A percentile compares a stretch with the other conserved stretches of the same genome.
These are phyloP conservation scores for Cryptosporidium parvum DNA, from an alignment of 169 alveolate genomes.

Conservation along the genomic window DNA sequence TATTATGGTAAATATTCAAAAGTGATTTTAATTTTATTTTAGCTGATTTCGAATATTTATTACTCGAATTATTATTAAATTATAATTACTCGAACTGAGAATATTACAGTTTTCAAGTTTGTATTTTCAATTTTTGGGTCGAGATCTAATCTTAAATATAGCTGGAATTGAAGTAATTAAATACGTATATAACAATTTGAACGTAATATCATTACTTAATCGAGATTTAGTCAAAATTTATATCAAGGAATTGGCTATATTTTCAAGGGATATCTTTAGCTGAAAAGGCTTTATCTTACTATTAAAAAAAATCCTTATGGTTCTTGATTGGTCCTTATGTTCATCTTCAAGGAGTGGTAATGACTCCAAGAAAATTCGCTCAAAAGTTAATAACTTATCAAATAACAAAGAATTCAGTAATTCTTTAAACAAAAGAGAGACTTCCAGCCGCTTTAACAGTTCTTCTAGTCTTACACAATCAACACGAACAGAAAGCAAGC, in stretches of 20 bases:
- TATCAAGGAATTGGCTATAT: too few species aligned
- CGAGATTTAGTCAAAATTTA: background rate
- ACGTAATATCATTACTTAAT: background rate
- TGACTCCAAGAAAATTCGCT: slow-evolving; percentile 17
- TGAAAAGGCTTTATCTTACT: background rate
- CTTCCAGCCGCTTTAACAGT: background rate
- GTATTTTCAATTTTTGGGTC: background rate
- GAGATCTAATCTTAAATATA: background rate
- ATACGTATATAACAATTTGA: background rate
- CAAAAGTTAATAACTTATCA: background rate
- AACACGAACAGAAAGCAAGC: background rate
- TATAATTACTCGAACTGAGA: slow-evolving; percentile 5
- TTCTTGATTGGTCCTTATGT: slow-evolving; percentile 4
- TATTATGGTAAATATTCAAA: background rate
- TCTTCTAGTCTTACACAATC: background rate
- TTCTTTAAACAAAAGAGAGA: background rate
- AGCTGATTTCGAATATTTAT: background rate
- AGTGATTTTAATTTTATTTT: background rate
- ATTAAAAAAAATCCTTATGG: background rate
- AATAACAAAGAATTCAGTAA: background rate
- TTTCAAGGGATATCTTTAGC: background rate
- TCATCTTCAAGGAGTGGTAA: slow-evolving; percentile 5
- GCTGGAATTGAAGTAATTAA: background rate
- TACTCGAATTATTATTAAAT: background rate
- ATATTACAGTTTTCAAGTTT: background rate